Base-by-base conservation (phyloP, 208 protist genomes). In the Leishmania turanica region DNA sequence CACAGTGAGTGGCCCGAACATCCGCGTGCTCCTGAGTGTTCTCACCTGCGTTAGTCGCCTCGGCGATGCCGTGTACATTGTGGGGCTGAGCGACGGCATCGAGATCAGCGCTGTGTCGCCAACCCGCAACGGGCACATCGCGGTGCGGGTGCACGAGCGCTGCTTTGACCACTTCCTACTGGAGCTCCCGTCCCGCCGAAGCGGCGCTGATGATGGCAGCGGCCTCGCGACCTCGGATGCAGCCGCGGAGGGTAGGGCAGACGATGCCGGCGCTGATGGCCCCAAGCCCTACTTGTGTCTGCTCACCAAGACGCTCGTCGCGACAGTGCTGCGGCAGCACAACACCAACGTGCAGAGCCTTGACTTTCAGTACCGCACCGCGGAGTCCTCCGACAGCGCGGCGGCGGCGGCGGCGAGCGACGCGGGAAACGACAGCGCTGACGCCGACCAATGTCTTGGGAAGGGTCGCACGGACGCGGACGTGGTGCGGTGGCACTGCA, bases 321-420 rank as follows among this genome's bases (percentile, higher is more conserved):
- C 81, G n/a, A 91, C 89, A 34, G 84, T 91, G 45, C 83, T 92
- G 27, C 89, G 89, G 3, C 87, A 89, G 78, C 81, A 84, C 76
- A 74, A 73, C 68, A 76, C 47, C 72, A 78, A 37, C 34, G 34
- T 84, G 40, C 83, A 89, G 64, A 79, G 74, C 70, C 47, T 88
- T n/a, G 74, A 84, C 37, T 60, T 88, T 24, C 34, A 75, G n/a
- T 56, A 69, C 53, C 27, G 31, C 24, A 79, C 21, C 13, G 34
- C 62, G n/a, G 47, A 49, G 6, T 42, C 73, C 42, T 31, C 78
- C 34, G 51, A 49, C 56, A 74, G 62, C 31, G 62, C 62, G 62
- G 31, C 53, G 7, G 64, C 53, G 6, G 70, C 8, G 31, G 49
- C n/a, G 17, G 54, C 34, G 13, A 47, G 24, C 66, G 69, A 56